Evolutionary conservation across 2,329 filamentous ascomycete genomes (phyloP).

Genomic region (Huntiella bhutanensis): DNA sequence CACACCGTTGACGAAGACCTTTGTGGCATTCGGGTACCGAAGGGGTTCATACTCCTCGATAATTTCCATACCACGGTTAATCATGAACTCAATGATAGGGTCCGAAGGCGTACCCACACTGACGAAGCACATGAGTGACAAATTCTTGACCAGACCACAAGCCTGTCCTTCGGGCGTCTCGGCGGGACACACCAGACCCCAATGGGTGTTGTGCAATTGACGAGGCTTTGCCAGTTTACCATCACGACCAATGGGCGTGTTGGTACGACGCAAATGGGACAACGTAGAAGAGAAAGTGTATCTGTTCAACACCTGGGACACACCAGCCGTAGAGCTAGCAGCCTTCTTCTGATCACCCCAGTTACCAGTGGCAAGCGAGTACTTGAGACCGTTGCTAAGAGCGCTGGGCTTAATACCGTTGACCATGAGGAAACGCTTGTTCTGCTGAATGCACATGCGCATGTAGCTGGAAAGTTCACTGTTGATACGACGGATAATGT

Average conservation of each 20-base stretch:
- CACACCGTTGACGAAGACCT: constrained; percentile 93
- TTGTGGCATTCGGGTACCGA: constrained; percentile 78
- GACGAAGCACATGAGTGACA: constrained; percentile 96
- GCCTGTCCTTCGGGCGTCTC: constrained; percentile 97
- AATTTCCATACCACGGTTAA: constrained; percentile 85
- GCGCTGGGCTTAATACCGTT: constrained; percentile 82
- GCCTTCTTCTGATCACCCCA: constrained; percentile 99
- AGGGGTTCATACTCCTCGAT: constrained; percentile 85
- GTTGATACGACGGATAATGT: constrained; percentile 76
- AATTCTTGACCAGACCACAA: constrained; percentile 93
- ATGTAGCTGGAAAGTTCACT: constrained; percentile 82
- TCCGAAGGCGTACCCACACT: constrained; percentile 84
- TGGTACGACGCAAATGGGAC: constrained; percentile 90
- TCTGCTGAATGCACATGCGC: constrained; percentile 77
- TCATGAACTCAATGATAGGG: constrained; percentile 88
- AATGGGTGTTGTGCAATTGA: constrained; percentile 96
- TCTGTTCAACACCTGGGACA: constrained; percentile 92
- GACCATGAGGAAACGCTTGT: constrained; percentile 74
- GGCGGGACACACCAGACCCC: constrained; percentile 91
- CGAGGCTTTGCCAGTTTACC: constrained; percentile 96
- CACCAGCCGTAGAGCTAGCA: constrained; percentile 81
- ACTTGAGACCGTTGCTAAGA: constrained; percentile 84
- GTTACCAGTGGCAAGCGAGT: constrained; percentile 91
- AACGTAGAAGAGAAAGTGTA: constrained; percentile 95
- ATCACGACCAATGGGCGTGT: constrained; percentile 92